Base-by-base conservation (phyloP, 768 basidiomycete species). In the Infundibulicybe gibba region DNA sequence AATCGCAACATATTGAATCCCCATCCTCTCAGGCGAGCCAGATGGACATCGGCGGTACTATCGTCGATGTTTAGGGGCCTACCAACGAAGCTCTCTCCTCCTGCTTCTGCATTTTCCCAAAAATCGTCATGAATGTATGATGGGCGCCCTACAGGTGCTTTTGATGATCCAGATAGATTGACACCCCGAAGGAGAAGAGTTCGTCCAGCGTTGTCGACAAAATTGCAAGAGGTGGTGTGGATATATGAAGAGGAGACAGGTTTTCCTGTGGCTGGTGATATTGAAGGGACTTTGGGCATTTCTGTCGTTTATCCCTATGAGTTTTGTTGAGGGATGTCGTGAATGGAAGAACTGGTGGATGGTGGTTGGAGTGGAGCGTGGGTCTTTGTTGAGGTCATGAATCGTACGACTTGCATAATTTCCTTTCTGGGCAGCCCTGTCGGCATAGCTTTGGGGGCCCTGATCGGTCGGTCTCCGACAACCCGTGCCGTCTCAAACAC, bases 111-210 rank as follows among this genome's bases (percentile, higher is more conserved):
- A 13, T 68, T 67, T 41, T 88, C 85, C 91, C 92, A 97, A 63
- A 97, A 91, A 14, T 75, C 82, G 1, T 89, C 80, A 2, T 83
- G 71, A 21, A 80, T 55, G 49, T 88, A 76, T 0, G 85, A 86
- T 0, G 83, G 89, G 47, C 80, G 75, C 40, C 74, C 80, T 0
- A 81, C 60, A 0, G 95, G 94, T 0, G 87, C 83, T 61, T 99
- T 99, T 40, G 86, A 80, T 1, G 91, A 83, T 6, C 91, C 91
- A 11, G 90, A 87, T 40, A 98, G 79, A 63, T 99, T 99, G 38
- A 97, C 89, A n/a, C 97, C 97, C 44, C 95, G 82, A 0, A 99
- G 73, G 13, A 97, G 71, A 15, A 95, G 65, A 0, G 86, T 85
- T 40, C 92, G 81, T 16, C 90, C 87, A 44, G 71, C 63, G 45